A percentile compares a stretch with the other conserved stretches of the same genome.
phyloP scores from a whole-genome alignment of 1,139 yeast genomes.

The Pneumocystis murina region DNA sequence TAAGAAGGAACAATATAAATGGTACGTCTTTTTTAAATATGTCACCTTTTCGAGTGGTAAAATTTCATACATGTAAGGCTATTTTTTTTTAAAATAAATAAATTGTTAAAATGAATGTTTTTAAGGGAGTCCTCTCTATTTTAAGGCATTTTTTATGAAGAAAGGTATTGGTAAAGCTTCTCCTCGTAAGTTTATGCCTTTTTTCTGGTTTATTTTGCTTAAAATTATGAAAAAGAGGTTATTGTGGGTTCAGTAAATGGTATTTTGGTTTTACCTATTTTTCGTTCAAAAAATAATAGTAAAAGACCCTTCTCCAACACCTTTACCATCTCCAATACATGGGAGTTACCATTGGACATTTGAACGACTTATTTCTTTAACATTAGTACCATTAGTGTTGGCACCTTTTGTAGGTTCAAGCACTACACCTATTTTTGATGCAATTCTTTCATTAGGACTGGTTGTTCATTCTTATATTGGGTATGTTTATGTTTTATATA shows the following conservation, averaged over 20 bases:
- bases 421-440: slow-evolving; percentile 53
- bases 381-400: slow-evolving; percentile 58
- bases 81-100: neutral
- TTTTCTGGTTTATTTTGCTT: neutral
- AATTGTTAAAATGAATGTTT: neutral
- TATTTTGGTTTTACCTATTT: neutral
- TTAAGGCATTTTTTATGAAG: neutral
- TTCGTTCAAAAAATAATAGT: neutral
- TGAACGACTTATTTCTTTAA: slow-evolving; percentile 52
- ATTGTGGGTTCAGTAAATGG: neutral
- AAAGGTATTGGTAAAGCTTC: neutral
- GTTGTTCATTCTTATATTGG: slow-evolving; percentile 71
- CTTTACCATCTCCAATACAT: slow-evolving; percentile 27
- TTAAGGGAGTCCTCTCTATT: neutral
- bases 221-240: neutral
- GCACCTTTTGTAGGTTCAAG: slow-evolving; percentile 58
- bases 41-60: neutral
- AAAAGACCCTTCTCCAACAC: neutral
- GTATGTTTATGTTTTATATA: neutral
- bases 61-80: neutral
- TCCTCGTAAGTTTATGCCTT: neutral
- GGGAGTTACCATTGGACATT: slow-evolving; percentile 86
- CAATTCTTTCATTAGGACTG: slow-evolving; percentile 45
- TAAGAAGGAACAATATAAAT: neutral
- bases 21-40: neutral